Evolutionary conservation across 1,284 basidiomycete species (phyloP), one percentile per base, ranked within the genome.

Genomic region (Leccinum fallax): DNA sequence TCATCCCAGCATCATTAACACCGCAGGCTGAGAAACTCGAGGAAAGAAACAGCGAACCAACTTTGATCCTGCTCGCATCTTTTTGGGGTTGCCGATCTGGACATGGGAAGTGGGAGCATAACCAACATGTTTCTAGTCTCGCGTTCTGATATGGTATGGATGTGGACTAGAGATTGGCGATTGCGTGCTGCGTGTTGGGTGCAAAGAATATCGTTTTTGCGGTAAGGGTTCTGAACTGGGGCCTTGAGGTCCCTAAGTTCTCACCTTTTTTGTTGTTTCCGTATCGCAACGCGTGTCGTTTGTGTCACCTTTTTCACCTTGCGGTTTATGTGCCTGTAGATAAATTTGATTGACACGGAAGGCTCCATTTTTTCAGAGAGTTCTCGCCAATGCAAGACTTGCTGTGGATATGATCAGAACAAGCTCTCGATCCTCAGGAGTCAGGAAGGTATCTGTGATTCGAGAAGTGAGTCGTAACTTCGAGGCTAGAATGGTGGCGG

Each of bases 61-160:
- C n/a, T 58, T 40, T 51, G 56, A 61, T 58, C 54, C 4, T 38
- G 52, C 40, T 26, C 15, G 28, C 48, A 59, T 36, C 53, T 21
- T 46, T 40, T 38, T 52, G 48, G 13, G n/a, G 59, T 63, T 54
- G n/a, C 54, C 5, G 7, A 21, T 49, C 48, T 49, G 48, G 13
- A 21, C 15, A 49, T 43, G 40, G n/a, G 40, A 43, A 16, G 40
- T 6, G n/a, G 40, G 61, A 65, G 43, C n/a, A 56, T 60, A 48
- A 60, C 24, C 40, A 43, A 61, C 68, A 61, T 59, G 64, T 72
- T 67, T 65, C 67, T 67, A 49, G 60, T 63, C 66, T 70, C 24
- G 53, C 60, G 49, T 55, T 56, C 40, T 19, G n/a, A 43, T 19
- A 43, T 43, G 36, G 36, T 38, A 38, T 16, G 40, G n/a, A 43